These are phyloP conservation scores for Ceratobasidium sp. DNA, from an alignment of 1,284 basidiomycete species.

Conservation along the genomic window DNA sequence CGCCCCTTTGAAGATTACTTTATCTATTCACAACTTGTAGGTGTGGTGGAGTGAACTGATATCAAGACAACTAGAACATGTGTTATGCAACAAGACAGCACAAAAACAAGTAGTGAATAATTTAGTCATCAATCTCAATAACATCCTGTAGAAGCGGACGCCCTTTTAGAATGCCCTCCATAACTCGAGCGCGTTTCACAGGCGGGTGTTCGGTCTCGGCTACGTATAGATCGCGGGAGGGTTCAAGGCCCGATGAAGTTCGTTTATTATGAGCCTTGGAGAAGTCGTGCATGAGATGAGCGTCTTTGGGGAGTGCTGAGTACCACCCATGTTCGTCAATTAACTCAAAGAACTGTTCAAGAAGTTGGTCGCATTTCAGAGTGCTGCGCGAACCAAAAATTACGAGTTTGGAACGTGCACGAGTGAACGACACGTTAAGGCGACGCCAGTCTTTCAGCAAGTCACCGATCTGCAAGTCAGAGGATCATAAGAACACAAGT, in stretches of 20 bases:
- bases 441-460: constrained; percentile 94
- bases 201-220: neutral
- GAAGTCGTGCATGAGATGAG: constrained; percentile 67
- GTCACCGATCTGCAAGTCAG: constrained; percentile 79
- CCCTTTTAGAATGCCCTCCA: constrained; percentile 31
- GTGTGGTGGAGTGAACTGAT: too few species aligned
- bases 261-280: constrained; percentile 25
- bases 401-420: constrained; percentile 90
- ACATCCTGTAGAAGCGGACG: constrained; percentile 31
- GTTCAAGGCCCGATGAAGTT: constrained; percentile 8
- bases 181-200: constrained; percentile 27
- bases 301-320: constrained; percentile 67
- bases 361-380: constrained; percentile 71
- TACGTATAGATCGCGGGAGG: neutral
- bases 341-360: constrained; percentile 80
- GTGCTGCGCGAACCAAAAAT: constrained; percentile 90
- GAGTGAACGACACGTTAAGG: constrained; percentile 97
- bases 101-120: constrained; percentile 4
- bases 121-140: constrained; percentile 20
- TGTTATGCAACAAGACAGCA: neutral
- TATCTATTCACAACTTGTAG: too few species aligned
- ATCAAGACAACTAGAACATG: too few species aligned
- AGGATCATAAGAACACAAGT: constrained; percentile 28
- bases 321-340: constrained; percentile 83
- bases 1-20: too few species aligned